Evolutionary conservation across 2,329 filamentous ascomycete genomes (phyloP), one percentile per base, ranked within the genome.

Genomic region (Colletotrichum cuscutae): DNA sequence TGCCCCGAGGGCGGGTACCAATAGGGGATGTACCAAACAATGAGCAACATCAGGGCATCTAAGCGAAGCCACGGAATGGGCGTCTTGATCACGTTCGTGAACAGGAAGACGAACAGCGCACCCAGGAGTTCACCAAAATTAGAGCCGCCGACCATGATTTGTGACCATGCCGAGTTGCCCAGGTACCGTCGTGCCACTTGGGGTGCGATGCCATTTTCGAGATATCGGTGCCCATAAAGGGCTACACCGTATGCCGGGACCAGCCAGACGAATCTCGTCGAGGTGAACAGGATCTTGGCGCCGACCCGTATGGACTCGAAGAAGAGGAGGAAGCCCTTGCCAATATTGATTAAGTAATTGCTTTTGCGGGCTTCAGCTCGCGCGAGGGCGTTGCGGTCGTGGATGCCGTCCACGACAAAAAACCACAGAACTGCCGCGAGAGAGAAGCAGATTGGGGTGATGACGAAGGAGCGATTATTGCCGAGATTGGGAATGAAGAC

Each of bases 381-480:
- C 22, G 63, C 67, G n/a, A 73, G 54, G 0, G 65, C 67, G 60
- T 71, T 73, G 30, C 71, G 66, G 15, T 81, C 78, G 72, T 82
- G 81, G 59, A 80, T 79, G 26, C 83, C 79, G 60, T 84, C 81
- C n/a, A 79, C 79, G 69, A 88, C 82, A 76, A 86, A 86, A 77
- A 81, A 85, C 85, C 86, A 88, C 6, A 81, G 73, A 26, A 80
- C 74, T 7, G 83, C 81, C n/a, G 83, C 82, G 37, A 80, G 66
- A 7, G 80, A 74, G 76, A 87, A 88, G 78, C 84, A 85, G 37
- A 87, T 81, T 0, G 86, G 86, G 0, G 86, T 86, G 75, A 88
- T 82, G 73, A 88, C 82, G 78, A 87, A 88, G 54, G 85, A 84
- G 69, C 84, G 85, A 79, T 88, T 88, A 79, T 87, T 87, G 49